Evolutionary conservation across 768 basidiomycete species (phyloP).

Genomic region (Saitozyma sp.): DNA sequence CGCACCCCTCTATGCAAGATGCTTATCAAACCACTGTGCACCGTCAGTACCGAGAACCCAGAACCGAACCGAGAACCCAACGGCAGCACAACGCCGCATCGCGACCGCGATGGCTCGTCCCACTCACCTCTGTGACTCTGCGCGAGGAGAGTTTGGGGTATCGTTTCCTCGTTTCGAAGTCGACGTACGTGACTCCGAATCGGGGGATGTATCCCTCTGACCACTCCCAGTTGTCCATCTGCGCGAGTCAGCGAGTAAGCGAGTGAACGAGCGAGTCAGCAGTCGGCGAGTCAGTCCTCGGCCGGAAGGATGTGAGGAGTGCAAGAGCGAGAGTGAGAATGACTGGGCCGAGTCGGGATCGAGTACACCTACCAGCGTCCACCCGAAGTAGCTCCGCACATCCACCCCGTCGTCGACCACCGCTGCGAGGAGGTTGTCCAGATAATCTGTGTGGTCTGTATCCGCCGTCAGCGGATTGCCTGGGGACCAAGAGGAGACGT

Average conservation of each 20-base stretch:
- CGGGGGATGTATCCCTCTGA: conserved; percentile 28
- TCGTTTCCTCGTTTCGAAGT: conserved; percentile 41
- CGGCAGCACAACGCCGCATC: too few species aligned
- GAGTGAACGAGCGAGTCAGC: too few species aligned
- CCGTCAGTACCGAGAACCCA: too few species aligned
- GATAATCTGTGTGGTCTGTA: conserved; percentile 5
- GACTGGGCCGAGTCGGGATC: too few species aligned
- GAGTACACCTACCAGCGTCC: neutral
- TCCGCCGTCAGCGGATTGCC: neutral
- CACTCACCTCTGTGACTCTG: conserved; percentile 26
- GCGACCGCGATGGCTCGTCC: too few species aligned
- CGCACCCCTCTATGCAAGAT: neutral
- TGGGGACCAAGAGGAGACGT: neutral
- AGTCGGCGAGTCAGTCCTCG: too few species aligned
- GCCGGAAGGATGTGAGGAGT: too few species aligned
- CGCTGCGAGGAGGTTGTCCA: conserved; percentile 57
- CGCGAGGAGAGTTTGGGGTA: conserved; percentile 41
- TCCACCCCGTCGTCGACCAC: conserved; percentile 66
- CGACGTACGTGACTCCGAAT: conserved; percentile 35
- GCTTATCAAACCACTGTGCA: neutral
- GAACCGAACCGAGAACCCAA: too few species aligned
- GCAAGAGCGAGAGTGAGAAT: too few species aligned
- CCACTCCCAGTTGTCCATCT: conserved; percentile 53
- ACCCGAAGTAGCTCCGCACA: conserved; percentile 59
- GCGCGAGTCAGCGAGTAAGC: conserved; percentile 53